These are phyloP conservation scores for Penicillium sp. DNA, from an alignment of 2,329 filamentous ascomycete genomes.

Conservation along the genomic window DNA sequence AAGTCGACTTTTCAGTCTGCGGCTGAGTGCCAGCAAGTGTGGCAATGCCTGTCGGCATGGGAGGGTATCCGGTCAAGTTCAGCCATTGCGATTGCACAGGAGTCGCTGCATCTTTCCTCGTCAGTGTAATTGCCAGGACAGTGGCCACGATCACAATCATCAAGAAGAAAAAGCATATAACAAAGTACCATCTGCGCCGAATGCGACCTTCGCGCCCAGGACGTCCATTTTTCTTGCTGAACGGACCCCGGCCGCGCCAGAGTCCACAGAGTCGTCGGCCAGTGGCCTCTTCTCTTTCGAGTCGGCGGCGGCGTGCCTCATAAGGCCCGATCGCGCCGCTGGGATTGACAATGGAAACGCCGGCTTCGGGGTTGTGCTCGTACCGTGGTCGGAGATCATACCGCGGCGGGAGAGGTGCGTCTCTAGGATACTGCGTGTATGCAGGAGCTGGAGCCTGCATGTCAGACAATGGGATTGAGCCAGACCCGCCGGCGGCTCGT, in stretches of 20 bases:
- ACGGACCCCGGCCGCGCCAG: constrained; percentile 63
- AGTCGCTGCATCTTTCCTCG: constrained; percentile 42
- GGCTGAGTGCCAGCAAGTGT: constrained; percentile 73
- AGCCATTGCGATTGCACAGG: constrained; percentile 62
- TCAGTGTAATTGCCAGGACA: constrained; percentile 56
- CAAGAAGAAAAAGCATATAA: constrained; percentile 51
- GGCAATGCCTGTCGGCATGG: constrained; percentile 77
- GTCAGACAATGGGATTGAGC: constrained; percentile 58
- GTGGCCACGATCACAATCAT: constrained; percentile 56
- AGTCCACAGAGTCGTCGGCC: constrained; percentile 57
- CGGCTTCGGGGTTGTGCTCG: constrained; percentile 20
- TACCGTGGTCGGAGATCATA: constrained; percentile 21
- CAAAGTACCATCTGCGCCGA: constrained; percentile 58
- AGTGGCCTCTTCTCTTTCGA: constrained; percentile 64
- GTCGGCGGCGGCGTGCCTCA: constrained; percentile 53
- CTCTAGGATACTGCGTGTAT: constrained; percentile 32
- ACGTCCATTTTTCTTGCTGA: constrained; percentile 60
- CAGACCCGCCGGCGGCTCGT: constrained; percentile 59
- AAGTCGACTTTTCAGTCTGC: constrained; percentile 60
- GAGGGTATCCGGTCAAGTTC: constrained; percentile 80
- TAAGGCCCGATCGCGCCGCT: constrained; percentile 32
- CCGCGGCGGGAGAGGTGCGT: constrained; percentile 25
- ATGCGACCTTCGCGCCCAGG: constrained; percentile 61
- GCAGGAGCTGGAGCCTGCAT: constrained; percentile 47
- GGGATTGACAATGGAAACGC: constrained; percentile 24